These are phyloP conservation scores for Alternaria angustiovoidea DNA, from an alignment of 2,329 filamentous ascomycete species.

Conservation along the genomic window DNA sequence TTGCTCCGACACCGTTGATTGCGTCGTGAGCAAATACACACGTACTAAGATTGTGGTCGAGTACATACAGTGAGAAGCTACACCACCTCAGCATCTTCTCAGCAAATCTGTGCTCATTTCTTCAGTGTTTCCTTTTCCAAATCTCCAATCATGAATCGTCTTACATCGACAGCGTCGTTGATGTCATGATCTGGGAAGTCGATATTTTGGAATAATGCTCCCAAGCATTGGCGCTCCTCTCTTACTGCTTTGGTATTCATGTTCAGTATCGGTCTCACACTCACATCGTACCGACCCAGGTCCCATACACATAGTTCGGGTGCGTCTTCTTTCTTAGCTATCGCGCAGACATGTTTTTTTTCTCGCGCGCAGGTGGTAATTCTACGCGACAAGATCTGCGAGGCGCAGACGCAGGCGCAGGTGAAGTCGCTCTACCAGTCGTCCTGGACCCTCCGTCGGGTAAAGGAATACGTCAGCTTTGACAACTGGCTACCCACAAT, in stretches of 20 bases:
- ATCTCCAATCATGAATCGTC: not conserved
- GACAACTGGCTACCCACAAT: too few species aligned
- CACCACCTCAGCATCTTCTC: not conserved
- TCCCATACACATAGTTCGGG: not conserved
- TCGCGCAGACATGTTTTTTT: not conserved
- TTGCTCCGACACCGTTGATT: not conserved
- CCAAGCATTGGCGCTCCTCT: not conserved
- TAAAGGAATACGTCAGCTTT: too few species aligned
- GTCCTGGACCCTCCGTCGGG: too few species aligned
- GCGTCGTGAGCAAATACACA: not conserved
- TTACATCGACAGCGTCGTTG: not conserved
- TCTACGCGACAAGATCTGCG: not conserved
- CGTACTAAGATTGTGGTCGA: not conserved
- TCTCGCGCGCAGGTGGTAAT: not conserved
- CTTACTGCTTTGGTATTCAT: constrained; percentile 4
- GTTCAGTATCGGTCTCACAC: not conserved
- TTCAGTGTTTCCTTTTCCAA: not conserved
- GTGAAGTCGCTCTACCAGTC: too few species aligned
- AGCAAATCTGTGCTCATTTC: not conserved
- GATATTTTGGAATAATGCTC: not conserved
- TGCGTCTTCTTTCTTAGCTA: not conserved
- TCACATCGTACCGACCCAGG: not conserved
- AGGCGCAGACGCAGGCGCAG: not conserved
- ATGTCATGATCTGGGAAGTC: not conserved
- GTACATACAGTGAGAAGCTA: not conserved